Evolutionary conservation across 495 filamentous ascomycete genomes (phyloP).

Genomic region (Mytilinidion resinicola): DNA sequence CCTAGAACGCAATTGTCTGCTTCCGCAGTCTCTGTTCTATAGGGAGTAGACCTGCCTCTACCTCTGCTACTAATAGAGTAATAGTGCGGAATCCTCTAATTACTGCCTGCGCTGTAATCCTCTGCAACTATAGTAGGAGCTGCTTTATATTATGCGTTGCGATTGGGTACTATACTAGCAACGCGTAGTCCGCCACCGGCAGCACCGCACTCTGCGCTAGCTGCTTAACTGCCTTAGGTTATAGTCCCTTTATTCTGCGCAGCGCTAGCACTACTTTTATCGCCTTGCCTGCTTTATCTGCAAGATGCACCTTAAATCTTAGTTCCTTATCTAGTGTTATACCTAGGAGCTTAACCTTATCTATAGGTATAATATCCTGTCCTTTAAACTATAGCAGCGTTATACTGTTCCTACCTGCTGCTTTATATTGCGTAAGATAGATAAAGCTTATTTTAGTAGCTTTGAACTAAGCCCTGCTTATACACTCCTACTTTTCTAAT

Average conservation of each 20-base stretch:
- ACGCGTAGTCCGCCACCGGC: slow-evolving; percentile 12
- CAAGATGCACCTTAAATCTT: slow-evolving; percentile 16
- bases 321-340: too few relatives aligned
- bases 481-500: slow-evolving; percentile 23
- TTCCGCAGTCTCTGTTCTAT: slow-evolving; percentile 18
- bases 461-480: slow-evolving; percentile 25
- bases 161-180: slow-evolving; percentile 13
- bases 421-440: slow-evolving; percentile 24
- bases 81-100: too few relatives aligned
- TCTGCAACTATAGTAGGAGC: slow-evolving; percentile 6
- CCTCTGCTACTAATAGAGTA: too few relatives aligned
- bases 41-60: slow-evolving; percentile 10
- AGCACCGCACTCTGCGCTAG: slow-evolving; percentile 12
- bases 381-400: slow-evolving; percentile 15
- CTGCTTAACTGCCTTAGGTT: slow-evolving; percentile 4
- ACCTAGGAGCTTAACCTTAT: slow-evolving; percentile 25
- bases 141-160: slow-evolving; percentile 8
- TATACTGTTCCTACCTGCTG: slow-evolving; percentile 2
- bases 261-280: slow-evolving; percentile 8
- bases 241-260: too few relatives aligned
- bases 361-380: slow-evolving; percentile 10
- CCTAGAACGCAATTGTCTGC: slow-evolving; percentile 15
- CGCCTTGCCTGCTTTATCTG: slow-evolving; percentile 16
- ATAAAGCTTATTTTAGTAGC: slow-evolving; percentile 16
- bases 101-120: too few relatives aligned